Base-by-base conservation (phyloP, 75 land plant genomes). In the Ceratopteris richardii region DNA sequence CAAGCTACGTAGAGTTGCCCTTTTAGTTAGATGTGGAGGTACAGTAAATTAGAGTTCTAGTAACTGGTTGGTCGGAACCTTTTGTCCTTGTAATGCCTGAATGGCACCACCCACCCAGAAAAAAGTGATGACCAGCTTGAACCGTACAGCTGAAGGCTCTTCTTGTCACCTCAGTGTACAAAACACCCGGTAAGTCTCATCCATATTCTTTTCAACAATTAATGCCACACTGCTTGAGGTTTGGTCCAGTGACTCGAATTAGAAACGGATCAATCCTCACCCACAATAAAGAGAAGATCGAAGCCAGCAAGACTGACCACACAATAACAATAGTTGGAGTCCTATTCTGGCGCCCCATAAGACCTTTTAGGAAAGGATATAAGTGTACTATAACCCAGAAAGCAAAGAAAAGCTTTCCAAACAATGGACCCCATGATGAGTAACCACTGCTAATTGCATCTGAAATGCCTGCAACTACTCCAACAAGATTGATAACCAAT, bases 261-360 rank as follows among this genome's bases (percentile, higher is more conserved):
- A 77, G 73, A 63, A 87, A 87, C 10, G 92, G 92, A 44, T 87
- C 83, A 28, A 87, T 81, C 17, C 82, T 66, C 44, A 87, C 88
- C 92, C 92, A 87, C 12, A 87, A 72, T 75, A 87, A 67, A 27
- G 88, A 84, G 88, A 87, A 87, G 29, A 87, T 87, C 44, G 92
- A 87, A 16, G 92, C 92, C 46, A 87, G 85, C 12, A 87, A 82
- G 24, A 84, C 78, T 0, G 92, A 84, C 92, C 92, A 87, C 1
- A 87, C 92, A 59, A 87, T 81, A 40, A 87, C 88, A 31, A 87
- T 87, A 1, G 92, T 87, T 0, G 92, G 92, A 3, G 88, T 84
- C 17, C 88, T 73, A 51, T 87, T 84, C 50, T 84, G 88, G 17
- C 85, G 54, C 40, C 92, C 92, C 92, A 87, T 24, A 33, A 87